Evolutionary conservation across 441 rosid genomes (phyloP).

Genomic region (Pelargonium fulgidum): DNA sequence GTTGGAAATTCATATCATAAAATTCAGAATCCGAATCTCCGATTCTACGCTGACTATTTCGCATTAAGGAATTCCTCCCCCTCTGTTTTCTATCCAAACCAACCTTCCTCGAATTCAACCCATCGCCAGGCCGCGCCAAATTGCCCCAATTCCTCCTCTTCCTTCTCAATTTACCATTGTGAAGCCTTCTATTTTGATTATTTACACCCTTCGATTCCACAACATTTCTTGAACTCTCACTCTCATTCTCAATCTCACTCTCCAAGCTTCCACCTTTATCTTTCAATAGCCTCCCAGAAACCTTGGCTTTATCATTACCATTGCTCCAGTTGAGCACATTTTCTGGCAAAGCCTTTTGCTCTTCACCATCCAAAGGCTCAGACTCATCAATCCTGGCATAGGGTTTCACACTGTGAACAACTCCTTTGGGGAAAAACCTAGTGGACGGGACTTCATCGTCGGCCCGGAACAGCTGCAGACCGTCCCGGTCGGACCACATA

Average conservation of each 20-base stretch:
- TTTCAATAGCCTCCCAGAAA: background rate
- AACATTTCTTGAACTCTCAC: background rate
- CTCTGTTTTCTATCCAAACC: slow-evolving; percentile 26
- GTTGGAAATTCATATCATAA: slow-evolving; percentile 32
- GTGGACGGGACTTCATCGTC: slow-evolving; percentile 66
- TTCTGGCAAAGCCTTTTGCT: too few relatives aligned
- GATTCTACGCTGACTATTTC: background rate
- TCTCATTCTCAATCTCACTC: background rate
- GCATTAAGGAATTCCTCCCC: slow-evolving; percentile 15
- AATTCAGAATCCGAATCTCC: slow-evolving; percentile 23
- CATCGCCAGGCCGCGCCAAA: background rate
- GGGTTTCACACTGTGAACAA: slow-evolving; percentile 69
- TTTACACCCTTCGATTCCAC: slow-evolving; percentile 5
- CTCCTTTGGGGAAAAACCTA: slow-evolving; percentile 79
- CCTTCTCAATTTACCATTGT: slow-evolving; percentile 25
- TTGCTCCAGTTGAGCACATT: background rate
- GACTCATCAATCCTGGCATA: slow-evolving; percentile 26
- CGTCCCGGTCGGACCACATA: slow-evolving; percentile 53
- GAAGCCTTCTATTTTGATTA: slow-evolving; percentile 6
- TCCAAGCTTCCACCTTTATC: background rate
- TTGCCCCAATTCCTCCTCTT: slow-evolving; percentile 24
- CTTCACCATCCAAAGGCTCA: background rate
- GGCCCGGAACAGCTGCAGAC: slow-evolving; percentile 50
- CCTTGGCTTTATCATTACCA: background rate
- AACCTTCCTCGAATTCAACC: background rate